Evolutionary conservation across 2,329 filamentous ascomycete genomes (phyloP).

Genomic region (Fusarium piperis): DNA sequence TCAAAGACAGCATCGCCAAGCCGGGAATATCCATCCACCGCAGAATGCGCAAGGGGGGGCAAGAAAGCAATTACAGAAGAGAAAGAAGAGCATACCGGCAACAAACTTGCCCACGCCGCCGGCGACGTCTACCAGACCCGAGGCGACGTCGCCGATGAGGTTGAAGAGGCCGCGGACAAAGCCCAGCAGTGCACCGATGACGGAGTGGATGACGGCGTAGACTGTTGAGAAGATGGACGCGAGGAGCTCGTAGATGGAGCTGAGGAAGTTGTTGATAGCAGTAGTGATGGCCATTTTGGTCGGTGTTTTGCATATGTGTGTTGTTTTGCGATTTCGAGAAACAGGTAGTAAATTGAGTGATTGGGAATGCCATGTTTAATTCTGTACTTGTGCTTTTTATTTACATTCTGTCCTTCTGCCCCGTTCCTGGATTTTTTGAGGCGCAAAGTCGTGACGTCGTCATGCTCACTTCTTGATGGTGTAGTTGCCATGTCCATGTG

Average conservation of each 20-base stretch:
- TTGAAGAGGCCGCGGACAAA: slow-evolving; percentile 51
- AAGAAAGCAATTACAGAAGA: not conserved
- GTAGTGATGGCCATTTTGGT: slow-evolving; percentile 47
- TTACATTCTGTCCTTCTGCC: not conserved
- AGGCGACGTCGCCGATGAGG: slow-evolving; percentile 48
- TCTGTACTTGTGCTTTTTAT: not conserved
- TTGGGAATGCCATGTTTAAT: not conserved
- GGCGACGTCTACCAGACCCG: slow-evolving; percentile 50
- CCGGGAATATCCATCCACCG: not conserved
- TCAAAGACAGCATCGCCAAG: not conserved
- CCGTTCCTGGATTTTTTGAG: slow-evolving; percentile 21
- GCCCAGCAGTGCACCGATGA: slow-evolving; percentile 47
- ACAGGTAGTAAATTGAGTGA: not conserved
- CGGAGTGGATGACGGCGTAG: slow-evolving; percentile 47
- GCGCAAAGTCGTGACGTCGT: slow-evolving; percentile 42
- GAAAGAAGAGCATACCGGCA: slow-evolving; percentile 43
- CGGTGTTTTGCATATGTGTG: not conserved
- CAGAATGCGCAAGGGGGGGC: not conserved
- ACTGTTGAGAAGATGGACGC: slow-evolving; percentile 50
- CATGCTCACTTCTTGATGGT: slow-evolving; percentile 33
- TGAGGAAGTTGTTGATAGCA: slow-evolving; percentile 51
- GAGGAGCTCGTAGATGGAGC: slow-evolving; percentile 54
- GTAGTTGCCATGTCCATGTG: slow-evolving; percentile 34
- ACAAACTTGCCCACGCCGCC: slow-evolving; percentile 54
- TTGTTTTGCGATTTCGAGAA: not conserved